Base-by-base conservation (phyloP, 208 protist species). In the Crithidia thermophila region DNA sequence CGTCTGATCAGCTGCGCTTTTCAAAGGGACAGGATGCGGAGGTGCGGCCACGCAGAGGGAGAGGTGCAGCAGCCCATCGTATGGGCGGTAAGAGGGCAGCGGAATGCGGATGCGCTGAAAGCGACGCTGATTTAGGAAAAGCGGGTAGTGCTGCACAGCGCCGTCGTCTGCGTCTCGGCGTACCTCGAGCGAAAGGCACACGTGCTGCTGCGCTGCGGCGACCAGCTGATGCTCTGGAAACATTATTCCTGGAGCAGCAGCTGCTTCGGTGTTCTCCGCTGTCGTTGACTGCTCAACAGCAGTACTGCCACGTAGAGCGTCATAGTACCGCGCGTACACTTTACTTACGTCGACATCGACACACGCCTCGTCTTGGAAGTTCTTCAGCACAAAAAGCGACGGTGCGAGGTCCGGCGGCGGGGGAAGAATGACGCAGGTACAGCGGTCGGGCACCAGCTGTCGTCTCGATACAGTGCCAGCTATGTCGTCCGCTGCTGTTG, bases 381-480 rank as follows among this genome's bases (percentile, higher is more conserved):
- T 68, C 20, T 51, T 4, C 25, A 60, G 1, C n/a, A 1, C 0
- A 5, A 68, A 27, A 16, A 34, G 6, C 2, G 62, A 51, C n/a
- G 14, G n/a, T 4, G 52, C 40, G 11, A 50, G 21, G 14, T 4
- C 20, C 28, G 62, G 52, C 9, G 62, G 62, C 52, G 62, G 62
- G 11, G 62, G 62, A 10, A 68, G 51, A 21, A 68, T 43, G 3
- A 68, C n/a, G 2, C 51, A 21, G 3, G 34, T 49, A 28, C 49
- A 58, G 30, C 62, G 36, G 33, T 68, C 62, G 6, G 62, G 37
- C 51, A 59, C 62, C 18, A 68, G 3, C 18, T 39, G 39, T 10
- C 39, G 39, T 43, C 10, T 16, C 16, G 13, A n/a, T 43, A 10
- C 39, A 16, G 39, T 10, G 39, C 16, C 39, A 16, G 10, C 39